phyloP scores from a whole-genome alignment of 192 early-diverging fungal species.

The Mycoemilia scoparia region DNA sequence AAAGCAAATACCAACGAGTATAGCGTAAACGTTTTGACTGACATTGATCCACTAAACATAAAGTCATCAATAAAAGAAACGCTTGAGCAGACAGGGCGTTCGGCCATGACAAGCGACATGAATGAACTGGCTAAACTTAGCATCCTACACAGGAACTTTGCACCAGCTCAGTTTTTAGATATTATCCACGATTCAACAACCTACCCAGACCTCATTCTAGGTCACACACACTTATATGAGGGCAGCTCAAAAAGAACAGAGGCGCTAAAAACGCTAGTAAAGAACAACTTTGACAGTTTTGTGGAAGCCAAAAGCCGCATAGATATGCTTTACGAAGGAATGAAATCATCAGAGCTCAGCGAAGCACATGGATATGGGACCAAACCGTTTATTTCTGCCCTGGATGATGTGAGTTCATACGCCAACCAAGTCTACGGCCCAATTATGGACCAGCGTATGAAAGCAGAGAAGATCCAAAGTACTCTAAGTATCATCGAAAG shows the following conservation, averaged over 20 bases:
- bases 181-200: conserved; percentile 71
- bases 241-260: conserved; percentile 70
- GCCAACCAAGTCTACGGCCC: conserved; percentile 76
- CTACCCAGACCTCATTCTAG: conserved; percentile 62
- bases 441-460: conserved; percentile 61
- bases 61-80: conserved; percentile 16
- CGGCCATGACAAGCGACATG: conserved; percentile 16
- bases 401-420: conserved; percentile 44
- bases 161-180: conserved; percentile 56
- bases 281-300: conserved; percentile 93
- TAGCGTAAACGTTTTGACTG: too few species aligned
- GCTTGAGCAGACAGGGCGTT: conserved; percentile 19
- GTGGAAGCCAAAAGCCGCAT: conserved; percentile 90
- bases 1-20: too few species aligned
- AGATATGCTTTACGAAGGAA: conserved; percentile 83
- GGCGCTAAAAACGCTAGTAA: conserved; percentile 71
- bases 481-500: conserved; percentile 83
- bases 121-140: conserved; percentile 24
- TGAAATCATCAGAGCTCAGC: conserved; percentile 70
- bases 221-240: conserved; percentile 46
- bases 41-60: conserved; percentile 25
- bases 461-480: conserved; percentile 77
- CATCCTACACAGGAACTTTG: conserved; percentile 34
- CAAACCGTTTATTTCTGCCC: conserved; percentile 38
- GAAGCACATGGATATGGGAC: conserved; percentile 66